Percentiles rank a stretch among this genome's conserved stretches.
Evolutionary conservation across 345 rosid species (phyloP).

Genomic region (Pugionium cornutum): DNA sequence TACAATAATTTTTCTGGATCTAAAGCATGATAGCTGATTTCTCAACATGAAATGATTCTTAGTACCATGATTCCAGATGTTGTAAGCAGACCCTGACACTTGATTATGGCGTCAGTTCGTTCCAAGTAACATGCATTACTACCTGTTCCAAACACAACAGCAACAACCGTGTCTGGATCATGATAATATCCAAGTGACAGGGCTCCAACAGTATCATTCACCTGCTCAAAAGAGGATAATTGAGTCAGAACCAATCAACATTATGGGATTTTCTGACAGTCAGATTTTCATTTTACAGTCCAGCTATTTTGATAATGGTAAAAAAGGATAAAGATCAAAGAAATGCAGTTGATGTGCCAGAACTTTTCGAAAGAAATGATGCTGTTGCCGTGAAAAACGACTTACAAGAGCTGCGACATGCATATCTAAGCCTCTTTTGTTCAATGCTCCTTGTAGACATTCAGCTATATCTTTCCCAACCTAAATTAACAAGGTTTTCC

Average conservation of each 20-base stretch:
- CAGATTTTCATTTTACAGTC: not conserved
- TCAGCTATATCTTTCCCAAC: slow-evolving; percentile 72
- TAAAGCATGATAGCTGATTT: not conserved
- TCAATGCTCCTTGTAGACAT: slow-evolving; percentile 61
- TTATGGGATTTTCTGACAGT: not conserved
- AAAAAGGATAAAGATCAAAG: not conserved
- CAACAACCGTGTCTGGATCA: no score
- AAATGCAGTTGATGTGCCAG: not conserved
- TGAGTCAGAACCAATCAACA: not conserved
- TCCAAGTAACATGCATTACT: no score
- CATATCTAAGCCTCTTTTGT: slow-evolving; percentile 63
- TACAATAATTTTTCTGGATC: not conserved
- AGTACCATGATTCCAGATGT: slow-evolving; percentile 94
- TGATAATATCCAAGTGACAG: no score
- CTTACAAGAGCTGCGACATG: slow-evolving; percentile 72
- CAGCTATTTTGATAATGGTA: not conserved
- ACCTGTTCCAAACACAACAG: slow-evolving; percentile 91
- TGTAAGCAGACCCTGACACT: no score
- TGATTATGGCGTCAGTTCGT: no score
- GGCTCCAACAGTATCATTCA: no score
- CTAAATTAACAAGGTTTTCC: slow-evolving; percentile 43
- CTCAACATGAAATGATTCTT: not conserved
- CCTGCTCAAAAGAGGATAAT: slow-evolving; percentile 5
- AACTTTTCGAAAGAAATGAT: not conserved
- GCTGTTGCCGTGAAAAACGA: not conserved